Percentiles rank a stretch among this genome's conserved stretches.
Evolutionary conservation across 768 basidiomycete species (phyloP).

Genomic region (Crassisporium funariophilum): DNA sequence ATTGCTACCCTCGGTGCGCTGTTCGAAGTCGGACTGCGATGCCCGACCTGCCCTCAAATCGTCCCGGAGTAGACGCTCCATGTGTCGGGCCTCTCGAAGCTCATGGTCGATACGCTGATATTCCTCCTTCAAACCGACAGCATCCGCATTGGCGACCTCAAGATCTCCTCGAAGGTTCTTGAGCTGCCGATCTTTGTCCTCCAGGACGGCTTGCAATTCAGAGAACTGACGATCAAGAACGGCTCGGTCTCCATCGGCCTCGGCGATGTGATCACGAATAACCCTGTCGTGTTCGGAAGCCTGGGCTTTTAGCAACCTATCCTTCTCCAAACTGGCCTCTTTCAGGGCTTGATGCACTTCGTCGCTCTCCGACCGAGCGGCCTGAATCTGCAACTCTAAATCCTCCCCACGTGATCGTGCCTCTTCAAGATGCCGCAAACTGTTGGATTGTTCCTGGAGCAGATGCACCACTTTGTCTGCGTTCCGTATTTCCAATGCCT

Average conservation of each 20-base stretch:
- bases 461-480: constrained; percentile 63
- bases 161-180: constrained; percentile 62
- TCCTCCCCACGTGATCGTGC: constrained; percentile 75
- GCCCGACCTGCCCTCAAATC: constrained; percentile 71
- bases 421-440: constrained; percentile 71
- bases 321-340: constrained; percentile 76
- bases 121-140: constrained; percentile 70
- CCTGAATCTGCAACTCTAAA: constrained; percentile 73
- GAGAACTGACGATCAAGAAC: constrained; percentile 88
- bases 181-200: constrained; percentile 60
- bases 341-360: constrained; percentile 68
- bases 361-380: constrained; percentile 70
- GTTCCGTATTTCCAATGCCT: constrained; percentile 65
- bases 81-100: constrained; percentile 63
- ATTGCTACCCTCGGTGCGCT: constrained; percentile 62
- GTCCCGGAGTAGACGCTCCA: constrained; percentile 71
- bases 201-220: constrained; percentile 66
- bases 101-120: constrained; percentile 71
- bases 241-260: constrained; percentile 92
- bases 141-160: constrained; percentile 69
- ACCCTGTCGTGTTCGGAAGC: constrained; percentile 65
- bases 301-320: constrained; percentile 70
- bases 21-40: constrained; percentile 70
- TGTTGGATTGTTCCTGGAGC: constrained; percentile 76
- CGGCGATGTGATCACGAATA: constrained; percentile 87